Base-by-base conservation (phyloP, 148 eudicot species). In the Drosera capensis region DNA sequence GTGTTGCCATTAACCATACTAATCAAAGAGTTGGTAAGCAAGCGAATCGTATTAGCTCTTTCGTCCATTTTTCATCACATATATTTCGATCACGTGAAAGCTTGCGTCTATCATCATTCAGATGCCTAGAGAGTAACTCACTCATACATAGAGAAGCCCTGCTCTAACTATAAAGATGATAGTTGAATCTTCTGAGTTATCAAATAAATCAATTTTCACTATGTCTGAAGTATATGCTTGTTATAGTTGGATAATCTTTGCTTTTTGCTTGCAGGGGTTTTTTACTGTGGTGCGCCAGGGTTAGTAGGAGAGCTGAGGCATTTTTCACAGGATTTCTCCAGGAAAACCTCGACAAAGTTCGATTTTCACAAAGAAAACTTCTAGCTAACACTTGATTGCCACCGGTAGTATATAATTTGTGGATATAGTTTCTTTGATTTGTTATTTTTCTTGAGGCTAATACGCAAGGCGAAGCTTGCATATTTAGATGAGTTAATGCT, bases 331-430 rank as follows among this genome's bases (percentile, higher is more conserved):
- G 68, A 62, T 8, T 71, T 66, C 43, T 66, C 77, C 2, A 48
- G 68, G 55, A 71, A 67, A 30, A 71, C 77, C 0, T 5, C 51
- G 8, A 71, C 72, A 15, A 67, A 67, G 51, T 71, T 71, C 25
- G 77, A 62, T 47, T 71, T 71, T 44, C 77, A 71, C 56, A 71
- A 71, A 65, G 77, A 71, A 34, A 71, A 71, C 20, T 71, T 71
- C 23, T 71, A 55, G 17, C 8, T 30, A 20, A n/a, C n/a, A n/a
- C n/a, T n/a, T n/a, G n/a, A n/a, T n/a, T n/a, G n/a, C n/a, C n/a
- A n/a, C n/a, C n/a, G n/a, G n/a, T n/a, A n/a, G n/a, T n/a, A n/a
- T n/a, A n/a, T n/a, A n/a, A n/a, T n/a, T n/a, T n/a, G n/a, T n/a
- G n/a, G n/a, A n/a, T n/a, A n/a, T n/a, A n/a, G n/a, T n/a, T n/a